Conservation (phyloP, 495 filamentous ascomycete genomes). For the Emericellopsis terricola region DNA sequence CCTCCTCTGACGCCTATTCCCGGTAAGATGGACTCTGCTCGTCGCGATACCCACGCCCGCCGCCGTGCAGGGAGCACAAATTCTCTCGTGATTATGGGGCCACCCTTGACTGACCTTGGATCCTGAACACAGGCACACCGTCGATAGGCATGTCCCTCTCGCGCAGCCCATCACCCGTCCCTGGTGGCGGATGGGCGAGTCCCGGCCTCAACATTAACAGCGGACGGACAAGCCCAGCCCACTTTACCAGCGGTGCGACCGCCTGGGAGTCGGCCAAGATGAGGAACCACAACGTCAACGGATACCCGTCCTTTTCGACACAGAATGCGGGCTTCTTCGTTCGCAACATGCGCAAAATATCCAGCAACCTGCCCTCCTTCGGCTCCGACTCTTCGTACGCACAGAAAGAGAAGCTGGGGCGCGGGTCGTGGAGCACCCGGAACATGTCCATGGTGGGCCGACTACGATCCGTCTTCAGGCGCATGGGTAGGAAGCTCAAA, state of each 20-base stretch:
- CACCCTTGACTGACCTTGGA: conserved; percentile 3
- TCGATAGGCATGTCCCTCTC: conserved; percentile 56
- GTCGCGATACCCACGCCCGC: conserved; percentile 2
- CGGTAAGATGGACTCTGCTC: conserved; percentile 17
- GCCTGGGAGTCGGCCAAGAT: conserved; percentile 76
- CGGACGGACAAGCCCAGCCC: conserved; percentile 47
- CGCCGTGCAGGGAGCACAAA: conserved; percentile 2
- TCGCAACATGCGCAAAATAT: conserved; percentile 57
- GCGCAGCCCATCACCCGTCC: conserved; percentile 65
- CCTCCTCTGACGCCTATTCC: conserved; percentile 21
- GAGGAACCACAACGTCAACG: conserved; percentile 43
- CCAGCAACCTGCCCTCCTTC: conserved; percentile 58
- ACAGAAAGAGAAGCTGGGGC: conserved; percentile 62
- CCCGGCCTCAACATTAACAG: conserved; percentile 57
- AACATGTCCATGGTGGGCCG: conserved; percentile 21
- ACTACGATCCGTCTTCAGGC: conserved; percentile 14
- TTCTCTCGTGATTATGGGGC: conserved; percentile 1
- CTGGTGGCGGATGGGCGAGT: conserved; percentile 73
- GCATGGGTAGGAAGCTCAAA: conserved; percentile 31
- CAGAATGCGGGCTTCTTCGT: conserved; percentile 66
- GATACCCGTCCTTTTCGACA: conserved; percentile 69
- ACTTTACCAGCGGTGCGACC: conserved; percentile 35
- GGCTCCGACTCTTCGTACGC: conserved; percentile 29
- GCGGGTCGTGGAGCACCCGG: conserved; percentile 17
- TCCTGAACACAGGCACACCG: conserved; percentile 19